A percentile compares a stretch with the other conserved stretches of the same genome.
Evolutionary conservation across 306 rosid species (phyloP).

Genomic region (Vigna nakashimae): DNA sequence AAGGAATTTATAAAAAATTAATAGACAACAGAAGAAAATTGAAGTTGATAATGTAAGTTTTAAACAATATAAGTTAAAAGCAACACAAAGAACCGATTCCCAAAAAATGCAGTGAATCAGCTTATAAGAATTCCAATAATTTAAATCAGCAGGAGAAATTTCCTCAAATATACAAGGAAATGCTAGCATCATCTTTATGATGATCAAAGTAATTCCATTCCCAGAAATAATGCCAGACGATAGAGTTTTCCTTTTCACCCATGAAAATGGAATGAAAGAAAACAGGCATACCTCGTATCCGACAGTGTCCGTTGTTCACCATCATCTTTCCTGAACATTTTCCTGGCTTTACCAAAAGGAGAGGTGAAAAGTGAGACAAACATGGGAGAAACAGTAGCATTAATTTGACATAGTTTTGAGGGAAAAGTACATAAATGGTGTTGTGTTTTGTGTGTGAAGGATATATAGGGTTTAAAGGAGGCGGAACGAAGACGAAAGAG

Average conservation of each 20-base stretch:
- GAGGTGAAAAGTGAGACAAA: neutral
- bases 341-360: neutral
- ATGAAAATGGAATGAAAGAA: neutral
- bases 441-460: neutral
- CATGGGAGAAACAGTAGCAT: neutral
- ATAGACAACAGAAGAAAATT: slow-evolving; percentile 14
- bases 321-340: neutral
- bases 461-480: slow-evolving; percentile 27
- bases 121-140: neutral
- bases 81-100: neutral
- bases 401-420: neutral
- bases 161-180: neutral
- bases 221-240: neutral
- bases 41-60: neutral
- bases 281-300: slow-evolving; percentile 21
- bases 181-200: neutral
- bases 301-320: neutral
- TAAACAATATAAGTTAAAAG: neutral
- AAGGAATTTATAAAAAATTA: neutral
- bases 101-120: neutral
- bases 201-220: neutral
- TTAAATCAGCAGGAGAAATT: neutral
- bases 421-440: neutral
- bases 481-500: neutral
- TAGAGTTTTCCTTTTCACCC: neutral